phyloP scores from a whole-genome alignment of 768 basidiomycete species.

The Agaricus subrufescens region DNA sequence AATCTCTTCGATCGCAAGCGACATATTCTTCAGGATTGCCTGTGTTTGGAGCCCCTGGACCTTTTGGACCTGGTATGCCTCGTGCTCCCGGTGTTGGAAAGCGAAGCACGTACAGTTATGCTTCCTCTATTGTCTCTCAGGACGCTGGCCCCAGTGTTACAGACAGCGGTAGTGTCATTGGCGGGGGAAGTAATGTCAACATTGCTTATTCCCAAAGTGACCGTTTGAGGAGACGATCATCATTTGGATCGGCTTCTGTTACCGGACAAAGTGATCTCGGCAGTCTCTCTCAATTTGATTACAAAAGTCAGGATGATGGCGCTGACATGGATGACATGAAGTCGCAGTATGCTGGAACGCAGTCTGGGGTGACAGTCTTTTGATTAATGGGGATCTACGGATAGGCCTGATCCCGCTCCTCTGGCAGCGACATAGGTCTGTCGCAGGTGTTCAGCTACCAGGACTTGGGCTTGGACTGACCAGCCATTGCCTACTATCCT shows the following conservation, averaged over 20 bases:
- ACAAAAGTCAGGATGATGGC: conserved; percentile 87
- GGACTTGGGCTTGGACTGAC: neutral
- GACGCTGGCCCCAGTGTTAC: conserved; percentile 68
- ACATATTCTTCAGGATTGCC: conserved; percentile 92
- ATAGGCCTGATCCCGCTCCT: neutral
- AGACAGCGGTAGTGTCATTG: conserved; percentile 60
- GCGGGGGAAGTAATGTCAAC: conserved; percentile 45
- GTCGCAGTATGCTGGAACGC: conserved; percentile 83
- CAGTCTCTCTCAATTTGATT: conserved; percentile 72
- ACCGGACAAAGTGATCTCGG: conserved; percentile 76
- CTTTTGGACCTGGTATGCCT: conserved; percentile 64
- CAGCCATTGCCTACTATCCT: neutral
- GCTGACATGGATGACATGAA: conserved; percentile 83
- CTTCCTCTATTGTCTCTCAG: conserved; percentile 91
- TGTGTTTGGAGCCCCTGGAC: conserved; percentile 68
- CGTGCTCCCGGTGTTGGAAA: conserved; percentile 64
- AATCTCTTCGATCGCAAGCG: conserved; percentile 94
- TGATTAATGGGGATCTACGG: conserved; percentile 32
- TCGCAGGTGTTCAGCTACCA: neutral
- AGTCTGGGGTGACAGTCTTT: conserved; percentile 82
- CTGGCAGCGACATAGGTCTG: neutral
- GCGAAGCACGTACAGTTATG: conserved; percentile 77
- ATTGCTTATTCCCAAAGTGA: conserved; percentile 92
- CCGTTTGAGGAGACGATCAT: conserved; percentile 70
- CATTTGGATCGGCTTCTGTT: conserved; percentile 65